Evolutionary conservation across 495 filamentous ascomycete species (phyloP), one percentile per base, ranked within the genome.

Genomic region (Penicillium paxilli): DNA sequence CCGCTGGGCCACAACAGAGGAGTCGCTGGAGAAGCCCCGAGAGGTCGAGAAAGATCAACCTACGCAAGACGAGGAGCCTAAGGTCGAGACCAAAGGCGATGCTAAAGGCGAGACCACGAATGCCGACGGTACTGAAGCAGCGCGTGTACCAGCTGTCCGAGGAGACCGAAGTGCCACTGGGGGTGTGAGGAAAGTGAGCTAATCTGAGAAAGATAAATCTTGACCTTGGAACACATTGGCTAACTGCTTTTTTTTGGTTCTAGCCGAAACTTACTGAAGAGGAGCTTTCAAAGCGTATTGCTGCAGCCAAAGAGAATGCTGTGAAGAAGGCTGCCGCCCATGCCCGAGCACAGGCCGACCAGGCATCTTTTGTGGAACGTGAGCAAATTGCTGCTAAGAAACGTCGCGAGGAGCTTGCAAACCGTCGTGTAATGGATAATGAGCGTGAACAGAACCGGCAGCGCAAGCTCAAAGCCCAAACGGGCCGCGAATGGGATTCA

Each of bases 401-500:
- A 48, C 68, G 78, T 48, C 77, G 79, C 17, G 72, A 78, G 49
- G 87, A 90, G 63, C 70, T 79, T 6, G 66, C 66, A 22, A 79
- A 83, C 45, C 72, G 82, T 16, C 73, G 77, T 26, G 73, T 80
- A 33, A 85, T 88, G 85, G 85, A 87, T 59, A 77, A 72, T 23
- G 89, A 92, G 65, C 70, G 89, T 19, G 88, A 90, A 62, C 80
- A 80, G 57, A 92, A 92, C 56, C 70, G 87, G 28, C 74, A 81
- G 62, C 72, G 89, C 49, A 92, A 92, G 61, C 69, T 92, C 17
- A 78, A 83, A 22, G 85, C 87, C 12, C 66, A 83, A 33, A 76
- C 72, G 0, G 87, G 82, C 3, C 72, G 89, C 37, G 89, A 92
- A 66, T 92, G 89, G 89, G 89, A 92, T 73, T 77, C 79, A 14